Evolutionary conservation across 345 rosid species (phyloP).

Genomic region (Linum usitatissimum): DNA sequence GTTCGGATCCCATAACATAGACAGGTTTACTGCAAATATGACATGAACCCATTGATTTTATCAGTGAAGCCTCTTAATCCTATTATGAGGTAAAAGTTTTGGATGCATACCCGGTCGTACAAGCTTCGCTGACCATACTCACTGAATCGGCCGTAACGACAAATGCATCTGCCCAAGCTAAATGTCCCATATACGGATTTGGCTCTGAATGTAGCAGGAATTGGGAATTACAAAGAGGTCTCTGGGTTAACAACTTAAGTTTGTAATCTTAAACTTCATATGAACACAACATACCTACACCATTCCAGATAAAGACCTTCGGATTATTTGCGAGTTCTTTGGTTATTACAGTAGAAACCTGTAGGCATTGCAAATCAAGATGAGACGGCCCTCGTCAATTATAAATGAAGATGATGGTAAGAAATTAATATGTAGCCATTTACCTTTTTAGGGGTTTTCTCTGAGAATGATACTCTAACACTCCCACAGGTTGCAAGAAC

Average conservation of each 20-base stretch:
- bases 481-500: slow-evolving; percentile 72
- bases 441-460: slow-evolving; percentile 83
- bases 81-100: neutral
- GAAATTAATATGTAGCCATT: neutral
- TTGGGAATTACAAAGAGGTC: slow-evolving; percentile 15
- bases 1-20: slow-evolving; percentile 68
- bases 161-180: slow-evolving; percentile 99
- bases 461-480: slow-evolving; percentile 72
- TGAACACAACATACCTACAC: slow-evolving; percentile 50
- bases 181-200: slow-evolving; percentile 79
- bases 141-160: slow-evolving; percentile 92
- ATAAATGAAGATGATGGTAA: neutral
- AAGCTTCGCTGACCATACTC: slow-evolving; percentile 85
- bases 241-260: slow-evolving; percentile 1
- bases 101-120: slow-evolving; percentile 82
- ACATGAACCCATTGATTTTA: neutral
- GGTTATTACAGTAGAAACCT: slow-evolving; percentile 58
- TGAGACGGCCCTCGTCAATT: neutral
- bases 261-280: neutral
- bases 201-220: slow-evolving; percentile 47
- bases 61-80: slow-evolving; percentile 6
- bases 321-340: slow-evolving; percentile 70
- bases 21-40: slow-evolving; percentile 68
- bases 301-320: slow-evolving; percentile 78
- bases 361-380: slow-evolving; percentile 6